These are phyloP conservation scores for Chaetomium globosum DNA, from an alignment of 2,329 filamentous ascomycete species.

Conservation along the genomic window DNA sequence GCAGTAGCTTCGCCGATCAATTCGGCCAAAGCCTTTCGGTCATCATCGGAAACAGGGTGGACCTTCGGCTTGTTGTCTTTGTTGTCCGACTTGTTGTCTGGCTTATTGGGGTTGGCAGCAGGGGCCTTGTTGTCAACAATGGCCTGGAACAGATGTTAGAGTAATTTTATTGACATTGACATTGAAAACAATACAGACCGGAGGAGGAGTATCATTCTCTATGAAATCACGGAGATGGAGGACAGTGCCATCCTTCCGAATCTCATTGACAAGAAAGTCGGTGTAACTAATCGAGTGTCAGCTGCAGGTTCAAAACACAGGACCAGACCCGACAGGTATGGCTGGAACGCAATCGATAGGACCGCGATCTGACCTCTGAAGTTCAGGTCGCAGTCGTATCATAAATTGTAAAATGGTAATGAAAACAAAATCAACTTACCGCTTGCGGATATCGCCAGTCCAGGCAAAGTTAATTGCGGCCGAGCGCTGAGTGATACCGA, in stretches of 20 bases:
- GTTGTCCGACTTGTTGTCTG: constrained; percentile 5
- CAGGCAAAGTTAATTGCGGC: constrained; percentile 47
- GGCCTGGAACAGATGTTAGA: constrained; percentile 18
- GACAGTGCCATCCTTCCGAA: constrained; percentile 73
- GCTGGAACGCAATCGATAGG: not conserved
- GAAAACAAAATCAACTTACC: constrained; percentile 40
- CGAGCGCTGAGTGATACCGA: constrained; percentile 50
- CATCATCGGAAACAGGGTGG: constrained; percentile 38
- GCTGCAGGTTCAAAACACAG: constrained; percentile 4
- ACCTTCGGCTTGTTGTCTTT: constrained; percentile 29
- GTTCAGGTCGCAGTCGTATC: not conserved
- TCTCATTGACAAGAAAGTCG: constrained; percentile 92
- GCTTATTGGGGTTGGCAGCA: constrained; percentile 14
- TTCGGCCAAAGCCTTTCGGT: constrained; percentile 44
- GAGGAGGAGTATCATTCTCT: constrained; percentile 23
- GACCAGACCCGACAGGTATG: not conserved
- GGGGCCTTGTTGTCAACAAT: constrained; percentile 15
- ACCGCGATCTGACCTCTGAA: not conserved
- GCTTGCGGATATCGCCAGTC: constrained; percentile 50
- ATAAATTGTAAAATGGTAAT: not conserved
- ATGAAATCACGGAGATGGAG: constrained; percentile 62
- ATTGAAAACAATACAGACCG: constrained; percentile 21
- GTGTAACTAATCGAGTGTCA: constrained; percentile 63
- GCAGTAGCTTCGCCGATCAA: constrained; percentile 48
- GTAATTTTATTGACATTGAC: not conserved